Evolutionary conservation across 352 stramenopile species (phyloP).

Genomic region (Phytophthora pseudosyringae): DNA sequence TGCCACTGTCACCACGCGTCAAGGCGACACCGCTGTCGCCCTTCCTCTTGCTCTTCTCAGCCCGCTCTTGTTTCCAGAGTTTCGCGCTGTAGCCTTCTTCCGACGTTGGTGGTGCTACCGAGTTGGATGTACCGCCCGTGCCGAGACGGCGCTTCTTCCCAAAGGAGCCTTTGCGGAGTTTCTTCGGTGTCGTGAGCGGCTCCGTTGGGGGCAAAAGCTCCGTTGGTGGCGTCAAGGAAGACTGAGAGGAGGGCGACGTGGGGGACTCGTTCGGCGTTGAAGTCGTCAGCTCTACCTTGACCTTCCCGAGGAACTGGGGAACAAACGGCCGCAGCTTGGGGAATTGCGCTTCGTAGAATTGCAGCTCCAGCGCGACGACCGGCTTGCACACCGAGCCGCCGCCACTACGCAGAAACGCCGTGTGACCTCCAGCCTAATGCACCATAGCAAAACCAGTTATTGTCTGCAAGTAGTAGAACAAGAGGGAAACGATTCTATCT

Average conservation of each 20-base stretch:
- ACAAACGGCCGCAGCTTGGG: slow-evolving; percentile 74
- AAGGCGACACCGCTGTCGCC: slow-evolving; percentile 11
- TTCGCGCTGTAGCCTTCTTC: slow-evolving; percentile 62
- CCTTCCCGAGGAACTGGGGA: slow-evolving; percentile 68
- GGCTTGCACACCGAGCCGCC: slow-evolving; percentile 81
- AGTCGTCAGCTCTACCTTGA: slow-evolving; percentile 62
- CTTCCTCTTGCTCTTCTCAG: slow-evolving; percentile 31
- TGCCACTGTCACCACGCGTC: slow-evolving; percentile 18
- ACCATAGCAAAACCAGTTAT: slow-evolving; percentile 1
- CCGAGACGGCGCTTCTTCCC: slow-evolving; percentile 51
- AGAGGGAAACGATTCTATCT: neutral
- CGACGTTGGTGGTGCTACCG: slow-evolving; percentile 13
- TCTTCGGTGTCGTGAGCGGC: slow-evolving; percentile 20
- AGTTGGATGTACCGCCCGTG: slow-evolving; percentile 23
- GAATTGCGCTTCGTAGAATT: slow-evolving; percentile 73
- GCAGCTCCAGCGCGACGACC: slow-evolving; percentile 70
- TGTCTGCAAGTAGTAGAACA: slow-evolving; percentile 1
- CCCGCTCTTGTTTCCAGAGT: slow-evolving; percentile 61
- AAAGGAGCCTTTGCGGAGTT: slow-evolving; percentile 22
- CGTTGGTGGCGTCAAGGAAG: slow-evolving; percentile 10
- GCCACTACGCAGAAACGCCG: slow-evolving; percentile 68
- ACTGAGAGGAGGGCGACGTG: slow-evolving; percentile 6
- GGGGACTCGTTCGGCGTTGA: slow-evolving; percentile 8
- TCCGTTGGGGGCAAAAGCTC: slow-evolving; percentile 1
- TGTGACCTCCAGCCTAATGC: slow-evolving; percentile 71